Evolutionary conservation across 73 alveolate species (phyloP), one percentile per base, ranked within the genome.

Genomic region (Paramecium biaurelia): DNA sequence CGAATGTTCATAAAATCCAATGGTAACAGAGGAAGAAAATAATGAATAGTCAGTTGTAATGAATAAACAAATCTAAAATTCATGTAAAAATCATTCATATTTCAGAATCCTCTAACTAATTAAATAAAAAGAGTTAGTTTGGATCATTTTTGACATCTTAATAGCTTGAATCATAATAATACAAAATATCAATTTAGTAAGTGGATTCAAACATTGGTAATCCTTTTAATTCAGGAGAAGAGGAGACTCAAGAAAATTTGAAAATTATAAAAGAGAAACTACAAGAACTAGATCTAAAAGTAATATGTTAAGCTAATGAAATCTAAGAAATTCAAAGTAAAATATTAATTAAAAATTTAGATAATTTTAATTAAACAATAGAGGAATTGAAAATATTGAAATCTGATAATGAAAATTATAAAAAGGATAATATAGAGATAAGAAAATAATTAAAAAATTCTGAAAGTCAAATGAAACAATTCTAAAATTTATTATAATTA

Each of bases 1-100:
- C 23, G 84, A 63, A 32, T 63, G 84, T 63, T 63, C 84, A 26
- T 63, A 63, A 63, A 63, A 63, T 14, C 84, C 84, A 26, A 63
- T 63, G 84, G n/a, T 63, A 12, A 63, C 84, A 30, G 84, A 63
- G 23, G 84, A 63, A 63, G 84, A 63, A 2, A 63, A 63, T 24
- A 63, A 63, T 63, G 84, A 63, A 63, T 26, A 63, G 45, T 63
- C 84, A 26, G 20, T 63, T 23, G 84, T 63, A 30, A 63, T 26
- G 3, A 63, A 30, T 63, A 63, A 63, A 9, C 49, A 26, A 5
- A 63, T 63, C 45, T 26, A 63, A 30, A 63, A 63, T 63, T 63
- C 84, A 63, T 63, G 84, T 63, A 63, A 23, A n/a, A 7, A 63
- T 18, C 18, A 53, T 1, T n/a, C 1, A 7, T 53, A 53, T 53